These are phyloP conservation scores for Exserohilum turcica DNA, from an alignment of 2,329 filamentous ascomycete species.

Conservation along the genomic window DNA sequence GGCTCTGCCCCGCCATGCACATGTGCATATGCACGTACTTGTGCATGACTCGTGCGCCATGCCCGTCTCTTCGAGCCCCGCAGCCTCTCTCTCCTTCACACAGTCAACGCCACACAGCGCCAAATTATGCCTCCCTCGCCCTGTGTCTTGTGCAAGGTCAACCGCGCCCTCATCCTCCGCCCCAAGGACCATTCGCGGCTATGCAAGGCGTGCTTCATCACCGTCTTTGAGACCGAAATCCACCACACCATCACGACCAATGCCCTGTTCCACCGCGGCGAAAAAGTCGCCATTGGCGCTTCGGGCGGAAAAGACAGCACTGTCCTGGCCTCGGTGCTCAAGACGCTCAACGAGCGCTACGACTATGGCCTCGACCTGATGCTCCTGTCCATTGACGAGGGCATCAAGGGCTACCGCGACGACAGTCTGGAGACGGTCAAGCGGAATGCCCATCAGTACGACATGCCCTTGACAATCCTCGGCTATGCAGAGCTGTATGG, in stretches of 20 bases:
- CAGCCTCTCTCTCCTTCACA: not conserved
- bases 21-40: no score
- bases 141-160: conserved; percentile 76
- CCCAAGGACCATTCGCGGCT: conserved; percentile 95
- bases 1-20: not conserved
- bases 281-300: conserved; percentile 90
- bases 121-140: conserved; percentile 72
- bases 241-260: conserved; percentile 88
- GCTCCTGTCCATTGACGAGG: conserved; percentile 91
- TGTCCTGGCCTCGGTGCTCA: conserved; percentile 90
- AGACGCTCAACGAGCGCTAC: conserved; percentile 89
- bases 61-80: not conserved
- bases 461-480: conserved; percentile 88
- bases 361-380: conserved; percentile 84
- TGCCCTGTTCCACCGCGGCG: conserved; percentile 79
- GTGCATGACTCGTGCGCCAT: conserved; percentile 10
- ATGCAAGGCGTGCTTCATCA: conserved; percentile 86
- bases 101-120: not conserved
- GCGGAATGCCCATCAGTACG: conserved; percentile 87
- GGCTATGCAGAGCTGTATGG: conserved; percentile 94
- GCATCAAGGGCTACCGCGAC: conserved; percentile 95
- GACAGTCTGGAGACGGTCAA: conserved; percentile 97
- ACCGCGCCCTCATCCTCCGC: conserved; percentile 85
- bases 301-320: conserved; percentile 98
- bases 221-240: conserved; percentile 87